Base-by-base conservation (phyloP, 106 monocot genomes). In the Dendrobium huoshanense region DNA sequence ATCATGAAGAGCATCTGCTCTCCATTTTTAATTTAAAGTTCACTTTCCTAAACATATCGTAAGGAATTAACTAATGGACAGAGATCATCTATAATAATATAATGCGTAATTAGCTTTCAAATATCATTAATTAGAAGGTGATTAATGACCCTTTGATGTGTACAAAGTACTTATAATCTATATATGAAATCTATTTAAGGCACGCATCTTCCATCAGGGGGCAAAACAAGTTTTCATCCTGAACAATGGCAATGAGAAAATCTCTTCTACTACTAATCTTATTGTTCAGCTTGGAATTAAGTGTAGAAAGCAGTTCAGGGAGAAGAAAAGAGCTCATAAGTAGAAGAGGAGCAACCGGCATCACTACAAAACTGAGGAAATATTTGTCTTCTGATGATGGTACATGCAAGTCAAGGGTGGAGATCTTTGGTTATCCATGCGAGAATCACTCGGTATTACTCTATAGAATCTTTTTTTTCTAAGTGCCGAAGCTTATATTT, bases 401-500 rank as follows among this genome's bases (percentile, higher is more conserved):
- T 65, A 24, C 64, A 8, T 81, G 81, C 75, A 44, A 76, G 44
- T 76, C 76, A 27, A 33, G 59, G 24, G 9, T 75, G 7, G 61
- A 61, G 33, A 65, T 25, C 5, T 67, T 40, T 19, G 65, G 77
- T 20, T 82, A 77, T 45, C 44, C 61, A 5, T 82, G 77, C 24
- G 82, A 82, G 41, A 77, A 82, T 29, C 76, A 82, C 67, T 48
- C 64, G 59, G 76, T 82, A 82, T 55, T 55, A 51, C 51, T 51
- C 13, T 45, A 45, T 45, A 45, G 9, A 45, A 5, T 51, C 2
- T 51, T 15, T 11, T 51, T 48, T 48, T 48, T 9, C 48, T n/a
- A 9, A 11, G 11, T 9, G 13, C 13, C 2, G 3, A 51, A 13
- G 51, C 51, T 16, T 51, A 2, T 51, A 15, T 51, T 51, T 51